A percentile compares a stretch with the other conserved stretches of the same genome.
Evolutionary conservation across 2,329 filamentous ascomycete species (phyloP).

Genomic region (Penicillium glabrum): DNA sequence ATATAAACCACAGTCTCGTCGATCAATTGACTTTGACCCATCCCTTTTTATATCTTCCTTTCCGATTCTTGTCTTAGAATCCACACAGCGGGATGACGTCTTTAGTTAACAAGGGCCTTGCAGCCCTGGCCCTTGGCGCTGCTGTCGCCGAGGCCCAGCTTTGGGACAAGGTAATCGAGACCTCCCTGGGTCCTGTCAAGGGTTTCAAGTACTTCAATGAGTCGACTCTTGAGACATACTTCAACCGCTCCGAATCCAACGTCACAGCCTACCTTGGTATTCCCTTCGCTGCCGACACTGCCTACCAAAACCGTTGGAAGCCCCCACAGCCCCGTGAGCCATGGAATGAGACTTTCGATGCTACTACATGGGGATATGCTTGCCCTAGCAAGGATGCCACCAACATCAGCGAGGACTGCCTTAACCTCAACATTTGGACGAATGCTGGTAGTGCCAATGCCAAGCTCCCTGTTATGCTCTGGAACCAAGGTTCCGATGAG

Average conservation of each 20-base stretch:
- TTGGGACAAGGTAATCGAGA: conserved; percentile 21
- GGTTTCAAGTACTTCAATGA: conserved; percentile 24
- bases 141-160: conserved; percentile 17
- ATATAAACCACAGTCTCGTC: background rate
- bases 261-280: conserved; percentile 23
- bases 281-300: conserved; percentile 26
- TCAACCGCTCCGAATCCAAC: conserved; percentile 19
- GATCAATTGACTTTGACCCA: background rate
- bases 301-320: conserved; percentile 25
- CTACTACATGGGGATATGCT: conserved; percentile 15
- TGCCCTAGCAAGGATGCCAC: conserved; percentile 14
- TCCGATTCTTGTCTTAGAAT: background rate
- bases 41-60: background rate
- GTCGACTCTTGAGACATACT: conserved; percentile 20
- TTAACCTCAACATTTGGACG: conserved; percentile 35
- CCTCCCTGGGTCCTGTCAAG: conserved; percentile 16
- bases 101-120: conserved; percentile 6
- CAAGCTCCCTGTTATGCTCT: conserved; percentile 30
- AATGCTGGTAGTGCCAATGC: conserved; percentile 18
- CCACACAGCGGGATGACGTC: conserved; percentile 6
- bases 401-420: conserved; percentile 33
- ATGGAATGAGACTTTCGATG: conserved; percentile 23
- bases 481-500: conserved; percentile 30
- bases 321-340: conserved; percentile 19
- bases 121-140: conserved; percentile 10